Percentiles rank a stretch among this genome's conserved stretches.
These are phyloP conservation scores for Erythrophleum ivorense DNA, from an alignment of 331 rosid species.

Conservation along the genomic window DNA sequence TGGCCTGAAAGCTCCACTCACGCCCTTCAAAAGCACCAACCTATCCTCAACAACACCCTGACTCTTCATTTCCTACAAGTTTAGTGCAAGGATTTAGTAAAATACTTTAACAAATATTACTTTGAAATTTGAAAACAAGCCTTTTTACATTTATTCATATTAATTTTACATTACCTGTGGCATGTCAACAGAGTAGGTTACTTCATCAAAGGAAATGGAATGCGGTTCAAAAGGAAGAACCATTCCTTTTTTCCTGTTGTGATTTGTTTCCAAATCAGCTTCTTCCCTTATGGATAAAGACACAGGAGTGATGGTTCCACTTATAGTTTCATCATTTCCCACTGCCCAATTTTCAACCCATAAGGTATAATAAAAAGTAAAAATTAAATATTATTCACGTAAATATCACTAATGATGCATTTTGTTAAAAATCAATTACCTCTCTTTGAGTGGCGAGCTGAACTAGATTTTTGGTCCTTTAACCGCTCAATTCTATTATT, in stretches of 20 bases:
- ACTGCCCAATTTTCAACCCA: not conserved
- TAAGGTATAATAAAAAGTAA: not conserved
- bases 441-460: not conserved
- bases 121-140: constrained; percentile 9
- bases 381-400: not conserved
- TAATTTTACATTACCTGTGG: constrained; percentile 57
- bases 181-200: constrained; percentile 72
- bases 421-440: constrained; percentile 23
- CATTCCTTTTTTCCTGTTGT: constrained; percentile 47
- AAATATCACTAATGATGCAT: no score
- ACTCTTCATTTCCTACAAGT: constrained; percentile 60
- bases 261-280: not conserved
- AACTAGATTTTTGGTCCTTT: not conserved
- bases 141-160: not conserved
- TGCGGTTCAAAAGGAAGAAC: constrained; percentile 71
- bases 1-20: constrained; percentile 75
- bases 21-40: constrained; percentile 62
- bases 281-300: not conserved
- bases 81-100: not conserved
- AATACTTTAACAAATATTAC: constrained; percentile 1
- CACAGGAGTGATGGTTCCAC: not conserved
- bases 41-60: constrained; percentile 63
- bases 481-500: not conserved
- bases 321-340: not conserved
- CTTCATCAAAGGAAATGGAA: constrained; percentile 67